Conservation (phyloP, 805 yeast species). For the Candida pini region DNA sequence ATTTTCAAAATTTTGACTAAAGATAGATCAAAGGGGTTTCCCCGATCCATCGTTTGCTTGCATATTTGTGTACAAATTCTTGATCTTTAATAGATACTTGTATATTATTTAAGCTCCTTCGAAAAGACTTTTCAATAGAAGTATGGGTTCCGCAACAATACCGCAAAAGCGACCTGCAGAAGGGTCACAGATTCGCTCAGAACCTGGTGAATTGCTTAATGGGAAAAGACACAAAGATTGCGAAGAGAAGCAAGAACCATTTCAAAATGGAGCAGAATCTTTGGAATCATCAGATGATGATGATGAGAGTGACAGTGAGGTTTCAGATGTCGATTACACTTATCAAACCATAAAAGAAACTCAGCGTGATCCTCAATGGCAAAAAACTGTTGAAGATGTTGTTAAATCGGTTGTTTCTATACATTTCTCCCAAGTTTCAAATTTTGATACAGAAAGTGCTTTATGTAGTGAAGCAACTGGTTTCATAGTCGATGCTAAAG, state of each 20-base stretch:
- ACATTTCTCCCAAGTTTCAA: conserved; percentile 80
- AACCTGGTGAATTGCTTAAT: too few species aligned
- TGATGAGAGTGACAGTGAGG: conserved; percentile 6
- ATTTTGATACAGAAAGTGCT: conserved; percentile 81
- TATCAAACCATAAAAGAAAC: conserved; percentile 5
- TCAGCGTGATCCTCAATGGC: conserved; percentile 52
- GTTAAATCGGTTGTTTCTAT: conserved; percentile 84
- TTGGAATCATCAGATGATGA: conserved; percentile 4
- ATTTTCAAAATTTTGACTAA: too few species aligned
- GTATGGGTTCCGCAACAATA: not conserved
- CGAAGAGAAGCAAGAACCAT: too few species aligned
- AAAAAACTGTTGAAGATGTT: conserved; percentile 70
- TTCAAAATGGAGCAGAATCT: too few species aligned
- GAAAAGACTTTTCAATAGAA: not conserved
- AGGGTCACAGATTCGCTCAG: too few species aligned
- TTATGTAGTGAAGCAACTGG: conserved; percentile 91
- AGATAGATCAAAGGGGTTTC: too few species aligned
- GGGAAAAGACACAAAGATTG: too few species aligned
- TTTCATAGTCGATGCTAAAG: conserved; percentile 77
- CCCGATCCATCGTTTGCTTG: too few species aligned
- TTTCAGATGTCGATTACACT: too few species aligned
- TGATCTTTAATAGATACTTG: too few species aligned
- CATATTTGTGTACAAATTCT: too few species aligned
- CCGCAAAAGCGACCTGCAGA: conserved; percentile 11
- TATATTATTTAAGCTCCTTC: too few species aligned